phyloP scores from a whole-genome alignment of 257 asterid species.

The Solanum chiquidenum region DNA sequence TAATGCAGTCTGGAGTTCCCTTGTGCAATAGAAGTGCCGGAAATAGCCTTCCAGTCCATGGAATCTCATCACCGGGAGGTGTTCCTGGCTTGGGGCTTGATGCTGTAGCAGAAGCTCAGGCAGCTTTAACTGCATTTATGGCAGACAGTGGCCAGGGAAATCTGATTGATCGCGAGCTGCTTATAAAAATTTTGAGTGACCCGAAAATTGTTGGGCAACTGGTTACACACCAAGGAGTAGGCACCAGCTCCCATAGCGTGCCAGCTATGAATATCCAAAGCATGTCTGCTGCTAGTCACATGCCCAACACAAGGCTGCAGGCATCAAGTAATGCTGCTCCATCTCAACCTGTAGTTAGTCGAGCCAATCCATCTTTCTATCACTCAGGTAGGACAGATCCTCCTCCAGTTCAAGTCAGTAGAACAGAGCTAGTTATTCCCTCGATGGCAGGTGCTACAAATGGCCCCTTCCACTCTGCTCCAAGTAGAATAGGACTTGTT shows the following conservation, averaged over 20 bases:
- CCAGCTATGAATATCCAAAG: constrained; percentile 15
- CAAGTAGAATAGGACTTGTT: constrained; percentile 12
- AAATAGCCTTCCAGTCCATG: background rate
- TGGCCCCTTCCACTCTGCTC: constrained; percentile 39
- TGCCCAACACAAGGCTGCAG: constrained; percentile 13
- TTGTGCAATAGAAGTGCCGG: constrained; percentile 15
- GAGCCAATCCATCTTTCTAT: constrained; percentile 22
- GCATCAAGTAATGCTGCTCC: constrained; percentile 9
- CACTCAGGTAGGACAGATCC: constrained; percentile 22
- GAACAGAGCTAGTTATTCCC: constrained; percentile 26
- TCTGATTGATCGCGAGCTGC: constrained; percentile 54
- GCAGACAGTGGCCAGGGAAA: constrained; percentile 30
- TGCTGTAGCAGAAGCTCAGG: constrained; percentile 44
- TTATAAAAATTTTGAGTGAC: constrained; percentile 54
- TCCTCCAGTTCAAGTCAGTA: constrained; percentile 5
- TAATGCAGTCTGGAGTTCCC: constrained; percentile 13
- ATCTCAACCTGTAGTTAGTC: constrained; percentile 1
- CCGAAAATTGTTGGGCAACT: constrained; percentile 67
- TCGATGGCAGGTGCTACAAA: constrained; percentile 16
- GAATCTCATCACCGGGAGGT: constrained; percentile 9
- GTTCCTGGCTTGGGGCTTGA: constrained; percentile 28
- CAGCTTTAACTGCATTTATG: constrained; percentile 41
- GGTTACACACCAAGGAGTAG: constrained; percentile 26
- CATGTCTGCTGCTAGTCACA: constrained; percentile 10
- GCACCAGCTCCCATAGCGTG: constrained; percentile 12